These are phyloP conservation scores for Phaseolus coccineus DNA, from an alignment of 331 rosid species.

Conservation along the genomic window DNA sequence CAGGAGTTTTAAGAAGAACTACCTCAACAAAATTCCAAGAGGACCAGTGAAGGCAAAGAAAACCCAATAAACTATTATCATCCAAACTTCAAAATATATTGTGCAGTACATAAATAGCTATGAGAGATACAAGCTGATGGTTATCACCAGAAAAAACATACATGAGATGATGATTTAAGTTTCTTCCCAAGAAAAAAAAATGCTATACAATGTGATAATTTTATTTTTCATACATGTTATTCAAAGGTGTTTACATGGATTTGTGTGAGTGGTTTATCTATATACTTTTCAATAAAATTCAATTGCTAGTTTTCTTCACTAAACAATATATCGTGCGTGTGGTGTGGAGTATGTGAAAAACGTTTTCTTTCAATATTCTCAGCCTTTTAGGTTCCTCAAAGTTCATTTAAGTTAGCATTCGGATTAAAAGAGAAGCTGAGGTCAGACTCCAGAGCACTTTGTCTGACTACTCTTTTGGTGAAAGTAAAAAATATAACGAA, in stretches of 20 bases:
- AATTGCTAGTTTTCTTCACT: constrained; percentile 15
- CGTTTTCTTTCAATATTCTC: not conserved
- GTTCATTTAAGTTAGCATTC: not conserved
- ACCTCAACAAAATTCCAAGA: constrained; percentile 52
- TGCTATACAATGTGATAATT: constrained; percentile 18
- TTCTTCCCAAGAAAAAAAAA: not conserved
- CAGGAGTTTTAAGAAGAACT: constrained; percentile 43
- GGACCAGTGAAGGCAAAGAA: constrained; percentile 52
- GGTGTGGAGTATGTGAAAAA: not conserved
- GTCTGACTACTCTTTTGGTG: too few relatives aligned
- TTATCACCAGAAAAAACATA: constrained; percentile 46
- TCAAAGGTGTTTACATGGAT: constrained; percentile 3
- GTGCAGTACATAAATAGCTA: constrained; percentile 6
- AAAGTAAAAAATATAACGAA: too few relatives aligned
- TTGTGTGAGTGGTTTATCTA: not conserved
- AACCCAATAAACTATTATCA: constrained; percentile 29
- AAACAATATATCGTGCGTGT: not conserved
- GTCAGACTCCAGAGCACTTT: not conserved
- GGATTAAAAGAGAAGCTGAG: not conserved
- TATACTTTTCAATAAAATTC: not conserved
- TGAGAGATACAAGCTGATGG: not conserved
- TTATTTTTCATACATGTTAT: constrained; percentile 18
- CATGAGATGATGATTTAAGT: not conserved
- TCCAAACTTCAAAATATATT: not conserved
- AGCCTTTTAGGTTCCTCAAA: not conserved